These are phyloP conservation scores for Agapanthus africanus DNA, from an alignment of 106 monocot genomes.

Conservation along the genomic window DNA sequence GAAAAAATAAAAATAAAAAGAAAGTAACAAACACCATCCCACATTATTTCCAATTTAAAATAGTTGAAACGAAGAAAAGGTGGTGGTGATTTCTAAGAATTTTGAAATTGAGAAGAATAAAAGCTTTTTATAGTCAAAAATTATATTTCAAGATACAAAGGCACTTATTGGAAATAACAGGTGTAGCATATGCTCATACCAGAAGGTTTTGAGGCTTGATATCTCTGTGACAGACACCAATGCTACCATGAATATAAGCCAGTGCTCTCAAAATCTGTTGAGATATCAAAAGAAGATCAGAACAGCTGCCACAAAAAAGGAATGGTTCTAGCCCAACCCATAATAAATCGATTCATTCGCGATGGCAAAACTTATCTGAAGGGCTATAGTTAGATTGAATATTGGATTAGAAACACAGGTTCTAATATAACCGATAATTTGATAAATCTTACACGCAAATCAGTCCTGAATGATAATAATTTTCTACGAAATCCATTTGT, in stretches of 20 bases:
- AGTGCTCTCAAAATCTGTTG: slow-evolving; percentile 61
- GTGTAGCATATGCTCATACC: slow-evolving; percentile 22
- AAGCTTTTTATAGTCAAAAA: background rate
- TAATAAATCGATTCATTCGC: background rate
- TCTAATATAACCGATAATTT: background rate
- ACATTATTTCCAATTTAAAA: background rate
- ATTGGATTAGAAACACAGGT: background rate
- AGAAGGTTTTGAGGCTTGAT: slow-evolving; percentile 76
- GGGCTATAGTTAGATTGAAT: background rate
- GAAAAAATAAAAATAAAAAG: background rate
- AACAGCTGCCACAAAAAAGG: background rate
- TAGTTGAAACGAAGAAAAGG: background rate
- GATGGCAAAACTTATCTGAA: background rate
- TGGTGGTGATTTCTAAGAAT: too few species aligned
- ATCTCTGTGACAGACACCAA: slow-evolving; percentile 73
- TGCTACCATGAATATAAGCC: slow-evolving; percentile 62
- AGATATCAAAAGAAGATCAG: background rate
- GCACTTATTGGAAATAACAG: background rate
- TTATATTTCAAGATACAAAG: background rate
- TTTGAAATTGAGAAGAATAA: too few species aligned
- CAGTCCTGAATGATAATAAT: background rate
- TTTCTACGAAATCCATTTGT: background rate
- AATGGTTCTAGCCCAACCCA: background rate
- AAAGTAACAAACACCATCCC: too few species aligned
- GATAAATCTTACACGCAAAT: background rate